phyloP scores from a whole-genome alignment of 2,329 filamentous ascomycete genomes.

The Xylariales sp. region DNA sequence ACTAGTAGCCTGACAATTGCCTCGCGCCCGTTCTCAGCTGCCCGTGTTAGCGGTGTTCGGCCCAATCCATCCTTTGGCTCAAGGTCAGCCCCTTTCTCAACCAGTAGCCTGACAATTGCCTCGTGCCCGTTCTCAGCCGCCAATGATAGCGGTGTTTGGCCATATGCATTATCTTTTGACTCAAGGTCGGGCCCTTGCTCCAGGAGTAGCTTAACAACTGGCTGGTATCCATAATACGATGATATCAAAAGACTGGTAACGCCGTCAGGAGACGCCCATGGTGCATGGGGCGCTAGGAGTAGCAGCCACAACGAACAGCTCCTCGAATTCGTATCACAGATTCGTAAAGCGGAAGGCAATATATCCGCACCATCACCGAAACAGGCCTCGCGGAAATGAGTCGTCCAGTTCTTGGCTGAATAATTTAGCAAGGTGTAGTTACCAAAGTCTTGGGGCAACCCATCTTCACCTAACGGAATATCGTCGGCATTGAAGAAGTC shows the following conservation, averaged over 20 bases:
- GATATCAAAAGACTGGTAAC: not conserved
- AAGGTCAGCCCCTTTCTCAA: not conserved
- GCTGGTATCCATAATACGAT: conserved; percentile 10
- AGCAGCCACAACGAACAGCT: conserved; percentile 8
- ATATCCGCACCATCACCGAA: conserved; percentile 11
- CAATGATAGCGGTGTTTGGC: not conserved
- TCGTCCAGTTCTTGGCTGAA: conserved; percentile 12
- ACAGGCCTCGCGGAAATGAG: conserved; percentile 23
- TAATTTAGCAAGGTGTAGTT: conserved; percentile 18
- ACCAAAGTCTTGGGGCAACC: too few relatives aligned
- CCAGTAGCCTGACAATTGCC: too few relatives aligned
- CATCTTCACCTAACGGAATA: not conserved
- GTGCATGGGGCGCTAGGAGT: too few relatives aligned
- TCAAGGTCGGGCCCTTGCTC: not conserved
- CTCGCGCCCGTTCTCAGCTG: not conserved
- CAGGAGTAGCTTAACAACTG: conserved; percentile 1
- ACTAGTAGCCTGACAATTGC: conserved; percentile 1
- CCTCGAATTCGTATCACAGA: conserved; percentile 11
- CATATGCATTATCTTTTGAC: not conserved
- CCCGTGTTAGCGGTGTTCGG: not conserved
- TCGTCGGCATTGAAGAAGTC: conserved; percentile 8
- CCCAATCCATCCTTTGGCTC: not conserved
- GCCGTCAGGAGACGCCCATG: not conserved
- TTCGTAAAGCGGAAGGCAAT: not conserved
- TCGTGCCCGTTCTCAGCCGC: too few relatives aligned